These are phyloP conservation scores for Leccinum ochraceum DNA, from an alignment of 768 basidiomycete genomes.

Conservation along the genomic window DNA sequence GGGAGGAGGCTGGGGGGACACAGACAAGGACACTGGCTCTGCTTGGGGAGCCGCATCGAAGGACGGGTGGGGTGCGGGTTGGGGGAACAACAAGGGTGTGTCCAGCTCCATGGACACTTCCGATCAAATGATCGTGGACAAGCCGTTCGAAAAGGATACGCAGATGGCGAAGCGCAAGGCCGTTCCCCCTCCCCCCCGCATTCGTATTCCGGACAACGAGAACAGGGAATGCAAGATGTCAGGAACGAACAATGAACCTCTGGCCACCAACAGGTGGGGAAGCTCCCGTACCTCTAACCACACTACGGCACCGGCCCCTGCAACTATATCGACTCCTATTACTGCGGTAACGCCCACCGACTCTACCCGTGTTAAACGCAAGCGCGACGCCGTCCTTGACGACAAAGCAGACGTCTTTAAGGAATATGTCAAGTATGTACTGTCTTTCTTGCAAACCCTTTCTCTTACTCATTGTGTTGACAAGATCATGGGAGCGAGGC, in stretches of 20 bases:
- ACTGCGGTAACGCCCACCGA: constrained; percentile 18
- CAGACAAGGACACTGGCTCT: neutral
- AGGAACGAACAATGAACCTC: constrained; percentile 27
- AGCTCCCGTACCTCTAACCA: constrained; percentile 9
- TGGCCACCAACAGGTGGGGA: constrained; percentile 19
- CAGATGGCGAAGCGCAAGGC: constrained; percentile 11
- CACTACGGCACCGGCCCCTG: constrained; percentile 7
- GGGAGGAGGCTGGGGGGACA: constrained; percentile 3
- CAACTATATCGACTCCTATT: constrained; percentile 15
- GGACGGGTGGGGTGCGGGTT: constrained; percentile 7
- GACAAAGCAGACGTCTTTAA: constrained; percentile 28
- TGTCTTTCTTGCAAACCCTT: neutral
- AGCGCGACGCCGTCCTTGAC: constrained; percentile 22
- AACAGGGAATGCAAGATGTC: constrained; percentile 15
- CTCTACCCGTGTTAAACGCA: constrained; percentile 26
- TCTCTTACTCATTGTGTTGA: constrained; percentile 3
- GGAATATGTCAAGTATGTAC: constrained; percentile 33
- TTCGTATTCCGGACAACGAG: constrained; percentile 22
- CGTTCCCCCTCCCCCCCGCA: constrained; percentile 27
- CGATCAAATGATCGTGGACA: constrained; percentile 14
- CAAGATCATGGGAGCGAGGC: constrained; percentile 32
- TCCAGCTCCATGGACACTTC: constrained; percentile 6
- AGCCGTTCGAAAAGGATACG: neutral
- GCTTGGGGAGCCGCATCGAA: neutral
- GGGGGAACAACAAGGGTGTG: constrained; percentile 4